Evolutionary conservation across 1,284 basidiomycete genomes (phyloP).

Genomic region (Melampsora larici-populina): DNA sequence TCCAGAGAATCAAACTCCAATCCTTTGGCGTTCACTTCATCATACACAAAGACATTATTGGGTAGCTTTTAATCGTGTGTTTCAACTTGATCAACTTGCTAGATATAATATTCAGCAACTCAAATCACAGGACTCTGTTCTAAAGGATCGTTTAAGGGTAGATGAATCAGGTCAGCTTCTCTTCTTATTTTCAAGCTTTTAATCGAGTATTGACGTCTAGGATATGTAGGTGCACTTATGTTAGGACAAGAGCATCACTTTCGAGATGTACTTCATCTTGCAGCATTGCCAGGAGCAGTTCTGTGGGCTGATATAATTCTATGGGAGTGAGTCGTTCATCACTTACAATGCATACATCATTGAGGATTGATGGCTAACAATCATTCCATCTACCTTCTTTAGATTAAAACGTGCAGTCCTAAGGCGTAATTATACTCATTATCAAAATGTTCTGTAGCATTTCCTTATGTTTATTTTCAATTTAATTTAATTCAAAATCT

Average conservation of each 20-base stretch:
- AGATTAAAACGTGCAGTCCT: too few relatives aligned
- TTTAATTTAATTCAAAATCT: too few relatives aligned
- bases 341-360: neutral
- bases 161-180: constrained; percentile 39
- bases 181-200: neutral
- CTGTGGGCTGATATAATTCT: constrained; percentile 17
- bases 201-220: neutral
- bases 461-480: too few relatives aligned
- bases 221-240: constrained; percentile 19
- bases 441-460: too few relatives aligned
- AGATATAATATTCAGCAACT: constrained; percentile 25
- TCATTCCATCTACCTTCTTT: too few relatives aligned
- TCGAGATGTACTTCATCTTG: constrained; percentile 22
- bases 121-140: constrained; percentile 4
- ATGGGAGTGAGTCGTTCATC: constrained; percentile 4
- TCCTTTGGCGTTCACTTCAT: constrained; percentile 31
- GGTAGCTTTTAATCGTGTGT: constrained; percentile 22
- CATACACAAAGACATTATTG: constrained; percentile 23
- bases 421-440: too few relatives aligned
- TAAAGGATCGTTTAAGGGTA: constrained; percentile 8
- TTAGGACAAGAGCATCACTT: constrained; percentile 18
- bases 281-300: constrained; percentile 10
- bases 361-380: too few relatives aligned
- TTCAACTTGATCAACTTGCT: constrained; percentile 20
- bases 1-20: constrained; percentile 18